Base-by-base conservation (phyloP, 179 eudicot genomes). In the Nepenthes alata region DNA sequence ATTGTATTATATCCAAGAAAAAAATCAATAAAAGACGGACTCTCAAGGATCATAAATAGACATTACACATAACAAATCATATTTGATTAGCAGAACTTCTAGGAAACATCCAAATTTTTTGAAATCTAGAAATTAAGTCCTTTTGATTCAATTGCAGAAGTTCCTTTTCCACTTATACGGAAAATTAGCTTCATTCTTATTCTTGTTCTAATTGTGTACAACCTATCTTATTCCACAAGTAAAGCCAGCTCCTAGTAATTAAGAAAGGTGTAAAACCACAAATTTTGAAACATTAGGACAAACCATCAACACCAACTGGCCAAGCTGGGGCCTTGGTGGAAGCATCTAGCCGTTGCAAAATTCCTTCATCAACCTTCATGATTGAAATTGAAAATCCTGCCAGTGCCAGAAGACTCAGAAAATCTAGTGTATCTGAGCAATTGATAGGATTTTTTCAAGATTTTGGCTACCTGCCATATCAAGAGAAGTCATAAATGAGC, bases 401-500 rank as follows among this genome's bases (percentile, higher is more conserved):
- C 50, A 57, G 63, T 16, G 53, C 62, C 47, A 61, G 55, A 65
- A 53, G 48, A 39, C 25, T 25, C 25, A 25, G 62, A 10, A 47
- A 65, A 34, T 51, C 61, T 37, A 15, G 16, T 56, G 67, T 37
- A 47, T 57, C 16, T 36, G 35, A n/a, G 25, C 35, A 8, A 25
- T n/a, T 8, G 55, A 51, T 34, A 11, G 1, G 15, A 4, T 14
- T 41, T 12, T 34, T 38, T 12, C 57, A 50, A 60, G 58, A 51
- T 38, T 65, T 12, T 63, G 70, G 73, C 56, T 58, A 89, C 98
- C 96, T 55, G 93, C 93, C 98, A 93, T 93, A 67, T 93, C 98
- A 35, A 93, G 78, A 53, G 98, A 89, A 55, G 98, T 93, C 98
- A 93, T 85, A 68, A 89, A 86, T 56, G 95, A 86, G 69, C 98